phyloP scores from a whole-genome alignment of 768 basidiomycete species.

The Paxillus involutus region DNA sequence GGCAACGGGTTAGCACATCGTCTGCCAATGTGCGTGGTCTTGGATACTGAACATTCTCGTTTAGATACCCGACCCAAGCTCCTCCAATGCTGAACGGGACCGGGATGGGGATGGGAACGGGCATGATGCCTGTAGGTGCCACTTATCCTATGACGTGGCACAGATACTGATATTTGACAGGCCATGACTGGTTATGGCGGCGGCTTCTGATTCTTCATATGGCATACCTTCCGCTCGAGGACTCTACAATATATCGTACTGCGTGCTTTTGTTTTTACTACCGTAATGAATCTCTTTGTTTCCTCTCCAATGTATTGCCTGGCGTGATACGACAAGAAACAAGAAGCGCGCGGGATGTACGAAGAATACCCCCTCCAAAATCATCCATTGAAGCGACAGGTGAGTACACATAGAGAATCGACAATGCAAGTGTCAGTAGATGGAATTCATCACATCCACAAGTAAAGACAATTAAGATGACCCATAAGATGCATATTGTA shows the following conservation, averaged over 20 bases:
- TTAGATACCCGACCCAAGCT: conserved; percentile 62
- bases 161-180: conserved; percentile 29
- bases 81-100: conserved; percentile 60
- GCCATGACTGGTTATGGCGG: conserved; percentile 67
- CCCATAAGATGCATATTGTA: conserved; percentile 18
- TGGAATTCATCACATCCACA: not conserved
- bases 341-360: not conserved
- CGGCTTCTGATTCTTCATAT: conserved; percentile 28
- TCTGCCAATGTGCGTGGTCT: not conserved
- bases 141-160: not conserved
- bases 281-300: conserved; percentile 24
- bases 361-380: conserved; percentile 3
- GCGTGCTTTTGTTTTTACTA: conserved; percentile 16
- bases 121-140: conserved; percentile 63
- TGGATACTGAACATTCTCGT: conserved; percentile 7
- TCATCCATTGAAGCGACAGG: not conserved
- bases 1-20: conserved; percentile 52
- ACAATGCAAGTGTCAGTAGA: not conserved
- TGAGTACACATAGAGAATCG: conserved; percentile 7
- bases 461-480: conserved; percentile 19
- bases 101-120: conserved; percentile 45
- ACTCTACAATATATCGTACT: conserved; percentile 26
- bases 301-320: not conserved
- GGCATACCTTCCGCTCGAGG: conserved; percentile 3
- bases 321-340: not conserved